Evolutionary conservation across 208 protist genomes (phyloP), one percentile per base, ranked within the genome.

Genomic region (Trypanosoma mega): DNA sequence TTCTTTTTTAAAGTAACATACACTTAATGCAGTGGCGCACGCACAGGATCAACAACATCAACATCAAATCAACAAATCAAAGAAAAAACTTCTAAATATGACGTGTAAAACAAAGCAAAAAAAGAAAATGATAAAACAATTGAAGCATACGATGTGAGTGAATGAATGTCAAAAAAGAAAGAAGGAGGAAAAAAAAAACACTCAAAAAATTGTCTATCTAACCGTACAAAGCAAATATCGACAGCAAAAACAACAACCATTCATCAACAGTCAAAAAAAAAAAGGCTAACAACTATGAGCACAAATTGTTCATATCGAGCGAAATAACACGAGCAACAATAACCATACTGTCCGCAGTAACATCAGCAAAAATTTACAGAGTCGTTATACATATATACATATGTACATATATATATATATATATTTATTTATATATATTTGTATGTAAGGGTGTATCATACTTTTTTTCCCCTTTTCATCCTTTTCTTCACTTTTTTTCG

Each of bases 111-210:
- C 11, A 51, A 33, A 50, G 59, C n/a, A n/a, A 60, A 53, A 69
- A 43, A 69, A 49, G 21, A 58, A 64, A 65, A 49, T 51, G 21
- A 21, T 46, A 18, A 31, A 46, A 39, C 16, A 51, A 53, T 39
- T 31, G 33, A 39, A 12, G 20, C n/a, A 54, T 30, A 39, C 12
- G 34, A 39, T 12, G 34, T 41, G 34, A 45, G 30, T 14, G 39
- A 24, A 49, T 43, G 24, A 16, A 14, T 9, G 31, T 41, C n/a
- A 60, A 23, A 41, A 14, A 43, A 16, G 3, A 68, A 55, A 49
- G 14, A 16, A 47, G 18, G 16, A 27, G 1, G 54, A 33, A 60
- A 49, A 60, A 30, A 34, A 21, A 23, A 60, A 57, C 31, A 27
- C 8, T 14, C 24, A 12, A 29, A 24, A 45, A 16, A 21, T n/a